Base-by-base conservation (phyloP, 225 moss, liverwort and hornwort genomes). In the Physcomitrellopsis africana region DNA sequence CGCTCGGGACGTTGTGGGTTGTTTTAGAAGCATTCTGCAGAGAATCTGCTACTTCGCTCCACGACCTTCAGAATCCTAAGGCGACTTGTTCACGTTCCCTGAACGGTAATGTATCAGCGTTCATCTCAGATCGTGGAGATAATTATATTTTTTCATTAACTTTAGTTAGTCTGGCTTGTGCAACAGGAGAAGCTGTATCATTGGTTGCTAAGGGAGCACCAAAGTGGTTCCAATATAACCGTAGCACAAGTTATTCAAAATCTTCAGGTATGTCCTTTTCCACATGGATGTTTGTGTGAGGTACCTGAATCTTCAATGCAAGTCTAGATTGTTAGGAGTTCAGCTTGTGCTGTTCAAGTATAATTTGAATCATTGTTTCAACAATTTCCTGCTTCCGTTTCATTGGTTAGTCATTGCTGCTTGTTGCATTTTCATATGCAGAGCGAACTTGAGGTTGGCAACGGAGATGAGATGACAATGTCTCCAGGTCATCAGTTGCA, bases 391-490 rank as follows among this genome's bases (percentile, higher is more conserved):
- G 20, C 15, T 37, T 22, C 26, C 18, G 9, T 51, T 29, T 51
- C 41, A 37, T 23, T 76, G 11, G 47, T 8, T 32, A 32, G 20
- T 68, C 20, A 32, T 69, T 15, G 15, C 24, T 44, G 22, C 51
- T 11, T 62, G 37, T 16, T 69, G 14, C 51, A 29, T 67, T 70
- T 9, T 22, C 47, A 60, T 85, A 59, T 81, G 81, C 90, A 96
- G 92, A 92, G 77, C 79, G 94, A 94, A 80, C 80, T 96, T 61
- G 96, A 96, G 63, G 85, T 70, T 61, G 85, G 80, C 22, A 83
- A 58, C 72, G 92, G 88, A 48, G 96, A 96, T 65, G 92, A 96
- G 63, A 89, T 92, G 92, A 94, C 96, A 54, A 92, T 92, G 92
- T 96, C 94, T 75, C 90, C 92, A 74, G 94, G 92, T 63, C 90